Evolutionary conservation across 257 asterid genomes (phyloP), one percentile per base, ranked within the genome.

Genomic region (Cynanchum wilfordii): DNA sequence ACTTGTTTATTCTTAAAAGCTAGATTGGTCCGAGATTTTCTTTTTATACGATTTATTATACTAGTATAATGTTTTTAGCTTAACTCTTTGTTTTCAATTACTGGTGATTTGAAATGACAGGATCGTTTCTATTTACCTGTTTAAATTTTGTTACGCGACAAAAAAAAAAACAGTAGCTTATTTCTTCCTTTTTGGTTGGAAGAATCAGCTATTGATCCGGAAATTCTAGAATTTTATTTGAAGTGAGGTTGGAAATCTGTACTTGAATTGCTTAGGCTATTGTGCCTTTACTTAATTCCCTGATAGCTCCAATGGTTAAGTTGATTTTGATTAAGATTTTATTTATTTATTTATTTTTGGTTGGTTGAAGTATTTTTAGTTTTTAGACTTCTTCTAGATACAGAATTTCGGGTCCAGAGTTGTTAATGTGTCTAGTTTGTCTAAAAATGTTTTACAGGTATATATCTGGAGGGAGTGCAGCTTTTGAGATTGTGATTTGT

Each of bases 401-500:
- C 36, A 30, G 47, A 67, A 38, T 27, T 47, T 33, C 42, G 10
- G 16, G 57, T 60, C 6, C 16, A 24, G 47, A 38, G 8, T 66
- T 2, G 7, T 25, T 27, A 44, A 27, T 38, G 33, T 27, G 58
- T 30, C n/a, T 71, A 50, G 45, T 55, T 42, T 63, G 50, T 8
- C 42, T 59, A 33, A 7, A 69, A 40, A 55, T 55, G 24, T 70
- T 67, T 50, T 70, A 22, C 63, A 69, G 81, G 42, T 17, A n/a
- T 13, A 69, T 69, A 55, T 40, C 69, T 57, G 77, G 68, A 76
- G 38, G 40, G 47, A 72, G 40, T 24, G 57, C 17, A 38, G 57
- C n/a, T 50, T 68, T 17, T 52, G 27, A 58, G 72, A 44, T 40
- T 44, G 68, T 75, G 68, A 78, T 30, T 40, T 44, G 68, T 75